Evolutionary conservation across 768 basidiomycete species (phyloP), one percentile per base, ranked within the genome.

Genomic region (Clitopilus passeckerianus): DNA sequence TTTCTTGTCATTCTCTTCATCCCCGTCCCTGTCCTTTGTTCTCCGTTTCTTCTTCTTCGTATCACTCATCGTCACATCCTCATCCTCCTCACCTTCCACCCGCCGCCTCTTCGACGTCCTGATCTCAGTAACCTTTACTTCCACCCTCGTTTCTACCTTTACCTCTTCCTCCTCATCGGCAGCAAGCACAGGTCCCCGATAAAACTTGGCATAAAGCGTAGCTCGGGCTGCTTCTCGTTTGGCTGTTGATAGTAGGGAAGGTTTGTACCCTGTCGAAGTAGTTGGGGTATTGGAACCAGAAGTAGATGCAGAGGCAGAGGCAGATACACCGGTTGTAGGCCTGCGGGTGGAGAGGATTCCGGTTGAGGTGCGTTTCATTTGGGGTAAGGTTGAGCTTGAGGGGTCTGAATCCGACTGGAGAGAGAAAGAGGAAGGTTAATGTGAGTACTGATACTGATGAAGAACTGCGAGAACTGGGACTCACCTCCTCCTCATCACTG

Each of bases 191-290:
- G 90, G 86, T 0, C 93, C 95, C 22, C 87, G 83, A 67, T 89
- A 90, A 71, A 97, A 96, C 59, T 79, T 79, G 4, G 91, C 78
- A 69, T 97, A 98, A 2, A 98, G 78, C 18, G 77, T 79, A 10
- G 83, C 78, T 61, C 81, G 84, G 0, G 93, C 95, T 9, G 90
- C 86, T 63, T 93, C 89, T 50, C 88, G 80, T 71, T 92, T 93
- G 5, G 92, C 90, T 3, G 74, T 70, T 0, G 83, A 75, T 57
- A 93, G 67, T 12, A 93, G 71, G 59, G 76, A 84, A 18, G 79
- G 72, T 50, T 75, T 77, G 20, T 50, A 23, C 20, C 64, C 59
- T 34, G 69, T 67, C 14, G 61, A 63, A 35, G 58, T 46, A 18
- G 75, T 66, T 6, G 79, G 80, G 15, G 79, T 83, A 57, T 70